These are phyloP conservation scores for Rhizopogon vesiculosus DNA, from an alignment of 768 basidiomycete genomes.

Conservation along the genomic window DNA sequence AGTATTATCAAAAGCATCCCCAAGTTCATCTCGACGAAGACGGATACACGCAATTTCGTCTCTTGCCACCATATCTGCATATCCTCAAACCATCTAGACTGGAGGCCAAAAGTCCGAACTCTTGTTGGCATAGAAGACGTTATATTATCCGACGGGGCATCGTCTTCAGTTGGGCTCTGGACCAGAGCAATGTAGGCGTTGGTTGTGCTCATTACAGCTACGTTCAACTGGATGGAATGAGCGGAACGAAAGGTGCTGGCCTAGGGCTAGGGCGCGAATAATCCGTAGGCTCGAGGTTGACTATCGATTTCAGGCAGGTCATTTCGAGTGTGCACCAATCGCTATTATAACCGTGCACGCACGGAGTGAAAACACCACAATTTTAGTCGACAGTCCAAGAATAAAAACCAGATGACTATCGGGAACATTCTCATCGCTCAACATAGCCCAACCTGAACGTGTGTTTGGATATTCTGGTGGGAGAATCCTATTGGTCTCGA, in stretches of 20 bases:
- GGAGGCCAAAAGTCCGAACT: not conserved
- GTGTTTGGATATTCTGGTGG: not conserved
- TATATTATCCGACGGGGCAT: not conserved
- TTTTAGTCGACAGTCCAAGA: not conserved
- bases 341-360: not conserved
- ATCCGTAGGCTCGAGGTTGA: not conserved
- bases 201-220: not conserved
- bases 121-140: not conserved
- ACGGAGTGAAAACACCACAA: not conserved
- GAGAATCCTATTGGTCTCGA: not conserved
- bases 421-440: not conserved
- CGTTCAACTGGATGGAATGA: not conserved
- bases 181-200: not conserved
- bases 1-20: conserved; percentile 57
- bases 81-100: not conserved
- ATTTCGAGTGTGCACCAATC: not conserved
- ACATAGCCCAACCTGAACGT: not conserved
- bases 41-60: not conserved
- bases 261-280: not conserved
- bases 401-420: not conserved
- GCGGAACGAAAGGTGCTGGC: not conserved
- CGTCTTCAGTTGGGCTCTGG: not conserved
- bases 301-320: not conserved
- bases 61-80: not conserved
- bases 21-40: conserved; percentile 34